Conservation (phyloP, 352 stramenopile genomes). For the Pythium myriotylum region DNA sequence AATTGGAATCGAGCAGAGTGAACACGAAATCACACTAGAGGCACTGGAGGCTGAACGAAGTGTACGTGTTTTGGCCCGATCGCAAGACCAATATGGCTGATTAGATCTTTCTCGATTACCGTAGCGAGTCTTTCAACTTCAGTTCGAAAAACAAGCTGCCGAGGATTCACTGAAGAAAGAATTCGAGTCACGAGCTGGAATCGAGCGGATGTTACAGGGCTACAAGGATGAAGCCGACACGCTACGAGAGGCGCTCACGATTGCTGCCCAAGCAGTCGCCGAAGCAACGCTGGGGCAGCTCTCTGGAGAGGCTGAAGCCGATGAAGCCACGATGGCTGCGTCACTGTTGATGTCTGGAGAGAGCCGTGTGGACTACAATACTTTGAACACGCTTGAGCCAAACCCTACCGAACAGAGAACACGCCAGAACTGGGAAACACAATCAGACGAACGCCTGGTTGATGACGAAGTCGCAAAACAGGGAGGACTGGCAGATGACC, state of each 20-base stretch:
- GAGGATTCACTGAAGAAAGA: slow-evolving; percentile 67
- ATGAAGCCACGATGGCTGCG: too few species aligned
- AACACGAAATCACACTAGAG: slow-evolving; percentile 40
- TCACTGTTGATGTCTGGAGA: too few species aligned
- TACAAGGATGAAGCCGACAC: slow-evolving; percentile 81
- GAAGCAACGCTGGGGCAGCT: slow-evolving; percentile 31
- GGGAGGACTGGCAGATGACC: too few species aligned
- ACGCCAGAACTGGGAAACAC: too few species aligned
- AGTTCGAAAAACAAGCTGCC: slow-evolving; percentile 46
- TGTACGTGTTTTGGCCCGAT: slow-evolving; percentile 23
- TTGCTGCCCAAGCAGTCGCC: slow-evolving; percentile 61
- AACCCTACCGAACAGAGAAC: too few species aligned
- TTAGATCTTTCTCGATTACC: neutral
- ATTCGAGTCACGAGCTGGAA: slow-evolving; percentile 44
- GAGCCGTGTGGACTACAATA: too few species aligned
- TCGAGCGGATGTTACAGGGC: slow-evolving; percentile 58
- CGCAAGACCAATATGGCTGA: neutral
- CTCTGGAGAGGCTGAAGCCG: neutral
- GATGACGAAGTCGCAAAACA: too few species aligned
- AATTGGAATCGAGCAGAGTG: slow-evolving; percentile 46
- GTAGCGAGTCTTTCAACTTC: slow-evolving; percentile 45
- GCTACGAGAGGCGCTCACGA: slow-evolving; percentile 73
- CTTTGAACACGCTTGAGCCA: too few species aligned
- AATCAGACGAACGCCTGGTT: too few species aligned
- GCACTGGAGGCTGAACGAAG: slow-evolving; percentile 52